A percentile compares a stretch with the other conserved stretches of the same genome.
Conservation (phyloP, 129 eudicot species). For the Escallonia rubra region DNA sequence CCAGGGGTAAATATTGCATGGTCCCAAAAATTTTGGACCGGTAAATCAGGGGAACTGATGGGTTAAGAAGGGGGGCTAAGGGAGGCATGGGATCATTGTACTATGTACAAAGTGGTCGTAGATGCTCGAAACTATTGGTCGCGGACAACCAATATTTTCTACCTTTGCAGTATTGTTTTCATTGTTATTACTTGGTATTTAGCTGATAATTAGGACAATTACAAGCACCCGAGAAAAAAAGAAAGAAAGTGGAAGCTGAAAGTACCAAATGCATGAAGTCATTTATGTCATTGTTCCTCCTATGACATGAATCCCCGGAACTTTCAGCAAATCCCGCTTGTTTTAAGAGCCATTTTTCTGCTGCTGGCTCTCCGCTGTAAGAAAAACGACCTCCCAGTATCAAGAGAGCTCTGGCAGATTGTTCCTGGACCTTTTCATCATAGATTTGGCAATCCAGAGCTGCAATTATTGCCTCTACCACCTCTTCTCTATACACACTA, state of each 20-base stretch:
- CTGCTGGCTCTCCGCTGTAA: conserved; percentile 47
- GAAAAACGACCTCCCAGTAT: conserved; percentile 66
- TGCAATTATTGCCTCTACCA: conserved; percentile 49
- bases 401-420: conserved; percentile 54
- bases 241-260: neutral
- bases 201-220: too few species aligned
- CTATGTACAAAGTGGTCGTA: too few species aligned
- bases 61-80: too few species aligned
- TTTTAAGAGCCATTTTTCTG: conserved; percentile 59
- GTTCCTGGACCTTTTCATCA: conserved; percentile 50
- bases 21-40: too few species aligned
- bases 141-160: too few species aligned
- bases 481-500: conserved; percentile 79
- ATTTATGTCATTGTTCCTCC: conserved; percentile 24
- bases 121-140: too few species aligned
- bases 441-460: conserved; percentile 41
- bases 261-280: conserved; percentile 35
- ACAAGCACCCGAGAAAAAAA: neutral
- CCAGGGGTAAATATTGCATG: too few species aligned
- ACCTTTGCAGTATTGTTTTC: too few species aligned
- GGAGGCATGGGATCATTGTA: too few species aligned
- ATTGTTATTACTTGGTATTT: too few species aligned
- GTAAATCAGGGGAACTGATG: too few species aligned
- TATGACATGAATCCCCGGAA: conserved; percentile 29
- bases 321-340: conserved; percentile 53